Evolutionary conservation across 176 grass and related monocot genomes (phyloP).

Genomic region (Guadua angustifolia): DNA sequence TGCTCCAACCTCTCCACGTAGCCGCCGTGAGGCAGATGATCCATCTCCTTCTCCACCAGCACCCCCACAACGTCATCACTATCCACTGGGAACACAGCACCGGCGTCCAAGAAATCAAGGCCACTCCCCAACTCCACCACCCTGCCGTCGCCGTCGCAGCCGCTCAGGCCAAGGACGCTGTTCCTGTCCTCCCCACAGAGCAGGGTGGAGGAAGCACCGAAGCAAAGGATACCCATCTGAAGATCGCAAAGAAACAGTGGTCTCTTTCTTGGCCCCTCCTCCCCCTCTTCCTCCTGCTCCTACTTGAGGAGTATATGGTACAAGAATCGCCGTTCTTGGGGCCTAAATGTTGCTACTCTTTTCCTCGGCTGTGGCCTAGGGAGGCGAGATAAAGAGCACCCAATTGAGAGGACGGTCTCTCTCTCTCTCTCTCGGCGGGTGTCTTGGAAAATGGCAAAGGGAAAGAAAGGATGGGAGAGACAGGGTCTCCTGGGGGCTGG

Average conservation of each 20-base stretch:
- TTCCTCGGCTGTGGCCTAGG: neutral
- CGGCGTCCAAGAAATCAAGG: slow-evolving; percentile 35
- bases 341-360: slow-evolving; percentile 24
- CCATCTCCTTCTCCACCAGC: slow-evolving; percentile 64
- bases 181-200: slow-evolving; percentile 68
- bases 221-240: slow-evolving; percentile 53
- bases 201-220: slow-evolving; percentile 52
- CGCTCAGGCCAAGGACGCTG: slow-evolving; percentile 56
- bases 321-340: slow-evolving; percentile 11
- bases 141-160: slow-evolving; percentile 28
- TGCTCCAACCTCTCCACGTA: slow-evolving; percentile 60
- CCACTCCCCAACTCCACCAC: slow-evolving; percentile 32
- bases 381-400: slow-evolving; percentile 11
- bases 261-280: neutral
- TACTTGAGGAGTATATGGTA: neutral
- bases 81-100: slow-evolving; percentile 52
- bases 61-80: slow-evolving; percentile 52
- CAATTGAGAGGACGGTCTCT: neutral
- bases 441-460: slow-evolving; percentile 49
- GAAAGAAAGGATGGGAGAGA: slow-evolving; percentile 10
- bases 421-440: slow-evolving; percentile 10
- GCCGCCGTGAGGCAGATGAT: slow-evolving; percentile 55
- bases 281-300: neutral
- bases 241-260: slow-evolving; percentile 14
- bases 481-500: too few relatives aligned